phyloP scores from a whole-genome alignment of 805 yeast species.

The Lachancea nothofagi region DNA sequence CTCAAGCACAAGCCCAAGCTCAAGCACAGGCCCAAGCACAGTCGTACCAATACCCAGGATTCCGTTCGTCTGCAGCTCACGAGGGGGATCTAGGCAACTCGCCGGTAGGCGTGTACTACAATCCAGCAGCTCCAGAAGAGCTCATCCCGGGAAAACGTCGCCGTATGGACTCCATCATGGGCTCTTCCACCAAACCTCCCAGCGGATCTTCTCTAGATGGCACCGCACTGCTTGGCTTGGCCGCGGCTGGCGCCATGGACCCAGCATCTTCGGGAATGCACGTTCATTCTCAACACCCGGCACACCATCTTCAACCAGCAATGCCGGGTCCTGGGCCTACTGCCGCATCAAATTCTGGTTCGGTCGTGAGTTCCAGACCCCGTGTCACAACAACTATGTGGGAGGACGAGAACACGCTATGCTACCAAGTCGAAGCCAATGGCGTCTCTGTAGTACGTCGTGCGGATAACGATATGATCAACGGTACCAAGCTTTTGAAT shows the following conservation, averaged over 20 bases:
- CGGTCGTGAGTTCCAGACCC: slow-evolving; percentile 32
- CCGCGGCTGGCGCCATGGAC: slow-evolving; percentile 8
- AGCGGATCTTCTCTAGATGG: slow-evolving; percentile 5
- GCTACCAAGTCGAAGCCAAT: slow-evolving; percentile 81
- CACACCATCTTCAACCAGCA: no score
- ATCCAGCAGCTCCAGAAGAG: not conserved
- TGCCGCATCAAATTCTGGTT: not conserved
- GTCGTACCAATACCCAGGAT: slow-evolving; percentile 20
- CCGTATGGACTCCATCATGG: not conserved
- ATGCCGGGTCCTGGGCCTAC: not conserved
- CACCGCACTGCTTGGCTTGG: slow-evolving; percentile 6
- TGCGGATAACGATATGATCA: slow-evolving; percentile 80
- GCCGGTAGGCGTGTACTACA: slow-evolving; percentile 6
- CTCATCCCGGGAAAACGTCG: slow-evolving; percentile 1
- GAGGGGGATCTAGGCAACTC: slow-evolving; percentile 1
- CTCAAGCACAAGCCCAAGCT: slow-evolving; percentile 5
- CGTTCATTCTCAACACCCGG: no score
- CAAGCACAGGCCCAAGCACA: slow-evolving; percentile 8
- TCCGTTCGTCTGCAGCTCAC: slow-evolving; percentile 4
- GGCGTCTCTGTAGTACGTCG: slow-evolving; percentile 77
- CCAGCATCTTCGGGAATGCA: slow-evolving; percentile 1
- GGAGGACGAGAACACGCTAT: slow-evolving; percentile 82
- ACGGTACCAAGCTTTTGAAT: slow-evolving; percentile 76
- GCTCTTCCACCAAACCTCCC: not conserved
- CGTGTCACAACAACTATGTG: slow-evolving; percentile 80